Base-by-base conservation (phyloP, 768 basidiomycete species). In the Boletus rubroflammeus region DNA sequence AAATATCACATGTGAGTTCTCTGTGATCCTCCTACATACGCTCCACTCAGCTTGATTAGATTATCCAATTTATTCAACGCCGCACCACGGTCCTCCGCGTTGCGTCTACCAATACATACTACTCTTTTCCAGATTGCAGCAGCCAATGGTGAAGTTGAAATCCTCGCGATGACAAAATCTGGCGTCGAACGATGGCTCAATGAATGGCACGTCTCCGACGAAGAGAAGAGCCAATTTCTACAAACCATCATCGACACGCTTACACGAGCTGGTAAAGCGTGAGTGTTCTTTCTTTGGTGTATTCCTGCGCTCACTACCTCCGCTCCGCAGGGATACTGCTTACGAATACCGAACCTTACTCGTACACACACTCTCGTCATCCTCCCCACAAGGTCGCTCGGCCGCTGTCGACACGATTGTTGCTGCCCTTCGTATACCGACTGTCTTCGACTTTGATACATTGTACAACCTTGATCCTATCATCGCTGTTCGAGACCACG, bases 11-110 rank as follows among this genome's bases (percentile, higher is more conserved):
- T 90, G 91, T 92, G 56, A 60, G 61, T 17, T 29, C 23, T 46
- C 40, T 6, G 11, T 31, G 32, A 28, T 53, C 19, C 3, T 47
- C 11, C 7, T 39, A 25, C 8, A 10, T 47, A n/a, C 49, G 39
- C 56, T 42, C n/a, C 41, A 26, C 50, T 51, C 43, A 59, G 48
- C 21, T 46, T 41, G 36, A 53, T 26, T 59, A 93, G 91, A 63
- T 73, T 93, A 10, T 85, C 91, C 23, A 92, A 91, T 66, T 70
- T 93, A 29, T 92, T 91, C 79, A 92, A 93, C 63, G 78, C 85
- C 11, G 71, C 84, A 13, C 86, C 90, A 25, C 80, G 81, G 51
- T 76, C 72, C 44, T 92, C 90, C 3, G 67, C 82, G 15, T 73
- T 88, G 52, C 84, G 91, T 5, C 71, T 82, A 29, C 64, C 75